Evolutionary conservation across 768 basidiomycete genomes (phyloP), one percentile per base, ranked within the genome.

Genomic region (Mycena vitilis): DNA sequence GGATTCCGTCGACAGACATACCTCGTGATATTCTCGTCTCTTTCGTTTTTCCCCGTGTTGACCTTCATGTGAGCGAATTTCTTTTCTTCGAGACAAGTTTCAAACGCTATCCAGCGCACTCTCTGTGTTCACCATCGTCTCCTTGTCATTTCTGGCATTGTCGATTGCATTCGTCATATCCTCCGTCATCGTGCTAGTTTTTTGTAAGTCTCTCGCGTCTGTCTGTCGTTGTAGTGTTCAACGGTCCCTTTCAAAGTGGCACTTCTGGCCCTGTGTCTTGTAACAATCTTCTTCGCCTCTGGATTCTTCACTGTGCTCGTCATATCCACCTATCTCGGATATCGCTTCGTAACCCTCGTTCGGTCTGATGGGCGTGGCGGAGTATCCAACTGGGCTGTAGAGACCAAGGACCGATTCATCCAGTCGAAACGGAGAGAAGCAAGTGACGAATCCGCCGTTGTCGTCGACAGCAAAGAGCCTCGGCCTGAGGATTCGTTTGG

Each of bases 21-120:
- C 70, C 25, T 85, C 47, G 76, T 79, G 11, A 75, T 83, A 65
- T 83, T 85, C 51, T 74, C 74, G 25, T 53, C 77, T 36, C 75
- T 86, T 58, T 78, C 84, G 49, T 72, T 77, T 40, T 37, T 80
- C 40, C 81, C 81, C 25, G 69, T 78, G 34, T 66, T 73, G 45
- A 73, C 79, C 16, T 86, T 85, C 65, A 61, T 83, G 85, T 86
- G 63, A 44, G 84, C 69, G 20, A 56, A 51, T 65, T 23, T 60
- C 5, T 22, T n/a, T 54, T 30, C 5, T 15, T 20, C 16, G 30
- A 34, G 37, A 44, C 16, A 30, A 15, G 36, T 48, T 40, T 44
- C 7, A 38, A 59, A 23, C 47, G 20, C 48, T 54, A 34, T 34
- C 54, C 66, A 76, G 74, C 49, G 60, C 72, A 6, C 66, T 78